Evolutionary conservation across 345 rosid species (phyloP), one percentile per base, ranked within the genome.

Genomic region (Euclidium syriacum): DNA sequence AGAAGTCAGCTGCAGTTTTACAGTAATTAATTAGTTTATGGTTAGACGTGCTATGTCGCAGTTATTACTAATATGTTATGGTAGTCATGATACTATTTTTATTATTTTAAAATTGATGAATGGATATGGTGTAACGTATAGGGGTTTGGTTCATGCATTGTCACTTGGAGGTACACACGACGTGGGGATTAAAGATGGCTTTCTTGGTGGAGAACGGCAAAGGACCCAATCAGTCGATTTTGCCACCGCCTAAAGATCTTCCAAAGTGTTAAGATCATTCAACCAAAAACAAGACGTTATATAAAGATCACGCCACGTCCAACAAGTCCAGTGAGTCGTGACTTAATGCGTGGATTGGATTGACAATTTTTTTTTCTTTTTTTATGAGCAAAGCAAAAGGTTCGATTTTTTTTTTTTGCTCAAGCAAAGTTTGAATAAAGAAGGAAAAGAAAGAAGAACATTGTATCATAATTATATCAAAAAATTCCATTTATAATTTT

Each of bases 171-270:
- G 81, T 90, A 50, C 99, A 94, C 78, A 94, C 99, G 16, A 85
- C 97, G 38, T 94, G 99, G 99, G 99, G 99, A 53, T 76, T 94
- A 8, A 94, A 87, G 80, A 94, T 94, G 99, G 97, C 99, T 4
- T 94, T 94, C 67, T 68, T 87, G 76, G 99, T 90, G 73, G 95
- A 85, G 34, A 90, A 90, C 40, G 99, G 97, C 22, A 94, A 84
- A 78, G 95, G 92, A 30, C 91, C 86, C 4, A 86, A 82, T 17
- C 62, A 90, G 68, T 90, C 97, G 23, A 76, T 90, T 61, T 68
- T 90, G 46, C 99, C 96, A 32, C 97, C 99, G 52, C 99, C 99
- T 4, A 80, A 68, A 5, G 97, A 94, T 73, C 83, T 90, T 73
- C 99, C 97, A 5, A 90, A 87, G 64, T 94, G 99, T 67, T 86